These are phyloP conservation scores for Jimgerdemannia flammicorona DNA, from an alignment of 192 early-diverging fungal species.

Conservation along the genomic window DNA sequence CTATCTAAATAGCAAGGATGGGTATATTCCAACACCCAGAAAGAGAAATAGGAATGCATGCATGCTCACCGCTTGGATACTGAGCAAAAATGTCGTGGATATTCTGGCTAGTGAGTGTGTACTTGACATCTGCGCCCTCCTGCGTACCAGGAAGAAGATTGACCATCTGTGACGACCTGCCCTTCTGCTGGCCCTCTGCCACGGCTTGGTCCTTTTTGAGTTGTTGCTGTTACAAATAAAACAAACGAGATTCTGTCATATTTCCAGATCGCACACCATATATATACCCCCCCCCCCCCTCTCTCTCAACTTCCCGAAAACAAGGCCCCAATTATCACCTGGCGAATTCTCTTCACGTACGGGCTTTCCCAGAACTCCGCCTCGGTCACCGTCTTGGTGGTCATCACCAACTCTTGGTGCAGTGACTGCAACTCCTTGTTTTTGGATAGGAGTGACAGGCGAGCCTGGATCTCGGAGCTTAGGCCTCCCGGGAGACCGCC, in stretches of 20 bases:
- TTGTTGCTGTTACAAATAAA: slow-evolving; percentile 28
- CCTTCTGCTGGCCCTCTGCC: slow-evolving; percentile 72
- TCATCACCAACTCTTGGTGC: slow-evolving; percentile 74
- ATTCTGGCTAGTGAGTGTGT: slow-evolving; percentile 84
- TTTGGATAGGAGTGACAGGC: slow-evolving; percentile 11
- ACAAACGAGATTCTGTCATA: slow-evolving; percentile 2
- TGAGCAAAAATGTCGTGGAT: slow-evolving; percentile 88
- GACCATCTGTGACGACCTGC: slow-evolving; percentile 70
- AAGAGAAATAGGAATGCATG: slow-evolving; percentile 3
- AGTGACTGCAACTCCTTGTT: slow-evolving; percentile 65
- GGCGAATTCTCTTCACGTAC: slow-evolving; percentile 44
- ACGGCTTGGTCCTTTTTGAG: slow-evolving; percentile 70
- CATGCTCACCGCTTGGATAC: slow-evolving; percentile 66
- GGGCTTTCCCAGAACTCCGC: slow-evolving; percentile 93
- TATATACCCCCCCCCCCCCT: too few relatives aligned
- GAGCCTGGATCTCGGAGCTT: too few relatives aligned
- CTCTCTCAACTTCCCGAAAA: neutral
- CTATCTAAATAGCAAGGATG: neutral
- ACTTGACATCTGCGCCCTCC: slow-evolving; percentile 77
- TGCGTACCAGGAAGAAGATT: slow-evolving; percentile 60
- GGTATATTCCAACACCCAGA: neutral
- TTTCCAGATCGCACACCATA: slow-evolving; percentile 10
- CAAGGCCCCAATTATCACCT: slow-evolving; percentile 4
- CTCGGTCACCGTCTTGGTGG: slow-evolving; percentile 67
- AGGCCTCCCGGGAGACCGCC: too few relatives aligned